phyloP scores from a whole-genome alignment of 1,284 basidiomycete genomes.

The Puccinia coronata region DNA sequence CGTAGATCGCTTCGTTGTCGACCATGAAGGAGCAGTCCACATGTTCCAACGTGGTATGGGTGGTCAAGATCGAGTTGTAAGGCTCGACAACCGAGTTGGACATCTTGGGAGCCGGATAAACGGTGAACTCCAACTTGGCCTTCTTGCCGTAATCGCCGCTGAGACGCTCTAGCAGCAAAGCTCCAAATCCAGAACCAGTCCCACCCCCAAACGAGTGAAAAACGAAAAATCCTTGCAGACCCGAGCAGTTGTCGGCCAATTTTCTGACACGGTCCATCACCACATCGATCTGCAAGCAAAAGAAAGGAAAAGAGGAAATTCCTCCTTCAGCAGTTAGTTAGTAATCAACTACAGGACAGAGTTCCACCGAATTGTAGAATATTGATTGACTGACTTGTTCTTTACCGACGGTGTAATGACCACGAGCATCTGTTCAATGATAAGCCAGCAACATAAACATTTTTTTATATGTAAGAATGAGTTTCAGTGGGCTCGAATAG shows the following conservation, averaged over 20 bases:
- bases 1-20: constrained; percentile 89
- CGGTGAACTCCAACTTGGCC: constrained; percentile 97
- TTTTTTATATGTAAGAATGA: neutral
- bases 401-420: constrained; percentile 88
- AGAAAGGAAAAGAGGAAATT: neutral
- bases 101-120: constrained; percentile 94
- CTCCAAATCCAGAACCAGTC: constrained; percentile 98
- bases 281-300: constrained; percentile 62
- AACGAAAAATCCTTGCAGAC: constrained; percentile 99
- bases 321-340: neutral
- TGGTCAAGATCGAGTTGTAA: constrained; percentile 97
- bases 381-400: constrained; percentile 71
- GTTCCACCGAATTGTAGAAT: neutral
- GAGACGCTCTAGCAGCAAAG: constrained; percentile 90
- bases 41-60: constrained; percentile 98
- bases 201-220: constrained; percentile 99
- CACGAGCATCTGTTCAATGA: constrained; percentile 51
- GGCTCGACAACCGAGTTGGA: constrained; percentile 97
- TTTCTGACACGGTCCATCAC: constrained; percentile 95
- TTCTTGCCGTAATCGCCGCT: constrained; percentile 99
- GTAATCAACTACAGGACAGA: too few species aligned
- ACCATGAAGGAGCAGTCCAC: constrained; percentile 99
- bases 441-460: neutral
- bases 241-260: constrained; percentile 95
- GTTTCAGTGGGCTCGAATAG: constrained; percentile 56